Base-by-base conservation (phyloP, 306 rosid genomes). In the Begonia peltatifolia region DNA sequence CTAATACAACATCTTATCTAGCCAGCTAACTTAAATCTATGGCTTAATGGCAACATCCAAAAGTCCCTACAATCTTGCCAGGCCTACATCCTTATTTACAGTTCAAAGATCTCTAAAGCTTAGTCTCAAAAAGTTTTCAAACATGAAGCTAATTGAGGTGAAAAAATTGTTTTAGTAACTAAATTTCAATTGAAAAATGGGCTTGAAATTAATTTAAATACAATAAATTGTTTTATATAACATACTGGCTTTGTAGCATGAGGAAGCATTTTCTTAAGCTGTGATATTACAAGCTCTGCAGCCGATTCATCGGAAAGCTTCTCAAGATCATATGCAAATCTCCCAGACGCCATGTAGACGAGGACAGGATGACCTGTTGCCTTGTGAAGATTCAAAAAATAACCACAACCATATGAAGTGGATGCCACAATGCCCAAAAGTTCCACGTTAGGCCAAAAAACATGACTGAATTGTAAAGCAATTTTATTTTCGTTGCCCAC, bases 361-460 rank as follows among this genome's bases (percentile, higher is more conserved):
- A 83, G 93, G 60, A 83, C 59, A 3, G 87, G 93, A 64, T 79
- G 72, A 50, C 87, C 84, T 10, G 87, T 83, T 50, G 87, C 83
- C 73, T 83, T 83, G 52, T 83, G 87, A 71, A 83, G 93, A 67
- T 83, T 83, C 58, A 83, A 87, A 65, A 83, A 83, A 67, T 83
- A 83, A 44, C 87, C 87, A 64, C 93, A 83, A 36, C 75, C 66
- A 63, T 79, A 79, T 15, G 93, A 79, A 63, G 67, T 67, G 3
- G 87, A 79, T 58, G 87, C 87, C 60, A 74, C 93, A 23, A 72
- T 43, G 18, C 93, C 93, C 55, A 83, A 44, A 42, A 83, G 74
- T 65, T 83, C 87, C 41, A 79, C 87, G 22, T 83, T 70, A 7
- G 93, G 93, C 93, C 93, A 83, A 73, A 83, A 83, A 56, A 76